A percentile compares a stretch with the other conserved stretches of the same genome.
Conservation (phyloP, 2,329 filamentous ascomycete species). For the Colletotrichum sp. region DNA sequence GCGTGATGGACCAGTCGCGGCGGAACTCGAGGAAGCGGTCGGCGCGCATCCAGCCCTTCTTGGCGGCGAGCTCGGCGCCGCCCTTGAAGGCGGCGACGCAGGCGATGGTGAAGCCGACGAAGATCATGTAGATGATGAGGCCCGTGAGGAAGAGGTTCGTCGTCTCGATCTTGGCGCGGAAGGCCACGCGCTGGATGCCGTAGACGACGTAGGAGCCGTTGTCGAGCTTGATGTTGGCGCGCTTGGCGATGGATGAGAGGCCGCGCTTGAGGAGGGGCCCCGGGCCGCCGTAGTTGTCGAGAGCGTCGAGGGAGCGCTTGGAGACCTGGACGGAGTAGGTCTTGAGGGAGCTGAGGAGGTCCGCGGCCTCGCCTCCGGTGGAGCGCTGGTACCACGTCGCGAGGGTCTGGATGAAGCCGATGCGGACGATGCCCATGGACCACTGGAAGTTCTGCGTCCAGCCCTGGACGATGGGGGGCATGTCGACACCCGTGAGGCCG, state of each 20-base stretch:
- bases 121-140: conserved; percentile 85
- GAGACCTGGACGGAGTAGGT: conserved; percentile 82
- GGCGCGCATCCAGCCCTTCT: conserved; percentile 76
- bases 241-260: conserved; percentile 51
- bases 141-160: conserved; percentile 96
- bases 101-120: conserved; percentile 76
- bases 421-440: conserved; percentile 93
- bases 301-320: conserved; percentile 57
- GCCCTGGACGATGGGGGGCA: conserved; percentile 86
- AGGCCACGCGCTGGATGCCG: conserved; percentile 90
- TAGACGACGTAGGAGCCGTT: conserved; percentile 68
- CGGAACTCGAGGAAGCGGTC: conserved; percentile 94
- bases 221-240: conserved; percentile 56
- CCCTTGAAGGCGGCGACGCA: conserved; percentile 81
- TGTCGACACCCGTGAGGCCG: conserved; percentile 79
- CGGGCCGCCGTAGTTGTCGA: conserved; percentile 36
- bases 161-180: conserved; percentile 81
- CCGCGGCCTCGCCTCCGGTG: conserved; percentile 85
- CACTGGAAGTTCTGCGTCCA: conserved; percentile 99
- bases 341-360: conserved; percentile 74
- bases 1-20: conserved; percentile 89
- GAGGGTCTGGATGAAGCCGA: conserved; percentile 84
- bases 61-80: conserved; percentile 76
- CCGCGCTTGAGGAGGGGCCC: conserved; percentile 46
- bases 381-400: conserved; percentile 96